Percentiles rank a stretch among this genome's conserved stretches.
Conservation (phyloP, 768 basidiomycete genomes). For the Rhizopogon vesiculosus region DNA sequence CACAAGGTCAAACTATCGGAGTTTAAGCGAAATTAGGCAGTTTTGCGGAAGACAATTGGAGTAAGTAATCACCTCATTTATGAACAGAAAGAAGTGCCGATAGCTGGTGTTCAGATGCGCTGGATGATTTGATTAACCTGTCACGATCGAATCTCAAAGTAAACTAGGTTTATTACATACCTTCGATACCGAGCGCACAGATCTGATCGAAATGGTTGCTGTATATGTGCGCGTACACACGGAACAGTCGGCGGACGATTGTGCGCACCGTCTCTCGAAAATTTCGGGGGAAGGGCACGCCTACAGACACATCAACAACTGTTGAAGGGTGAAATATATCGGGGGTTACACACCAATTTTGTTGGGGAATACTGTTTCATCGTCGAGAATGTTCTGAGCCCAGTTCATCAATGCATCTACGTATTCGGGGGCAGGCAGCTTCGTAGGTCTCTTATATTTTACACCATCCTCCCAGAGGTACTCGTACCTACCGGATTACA, state of each 20-base stretch:
- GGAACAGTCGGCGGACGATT: slow-evolving; percentile 88
- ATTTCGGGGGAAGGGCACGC: slow-evolving; percentile 84
- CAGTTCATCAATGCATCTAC: slow-evolving; percentile 99
- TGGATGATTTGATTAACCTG: slow-evolving; percentile 25
- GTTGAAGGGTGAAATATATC: background rate
- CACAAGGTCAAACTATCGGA: slow-evolving; percentile 78
- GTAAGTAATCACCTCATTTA: slow-evolving; percentile 74
- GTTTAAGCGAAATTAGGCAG: slow-evolving; percentile 2
- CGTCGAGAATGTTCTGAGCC: slow-evolving; percentile 90
- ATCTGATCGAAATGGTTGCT: slow-evolving; percentile 99
- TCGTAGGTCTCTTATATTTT: slow-evolving; percentile 86
- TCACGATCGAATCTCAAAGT: background rate
- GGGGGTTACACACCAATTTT: slow-evolving; percentile 66
- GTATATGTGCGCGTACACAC: slow-evolving; percentile 98
- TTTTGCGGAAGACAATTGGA: background rate
- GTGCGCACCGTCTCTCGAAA: slow-evolving; percentile 90
- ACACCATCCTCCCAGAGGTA: slow-evolving; percentile 93
- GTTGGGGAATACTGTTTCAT: slow-evolving; percentile 89
- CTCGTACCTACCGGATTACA: slow-evolving; percentile 60
- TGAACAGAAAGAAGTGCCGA: slow-evolving; percentile 95
- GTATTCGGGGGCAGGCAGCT: slow-evolving; percentile 92
- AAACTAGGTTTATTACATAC: slow-evolving; percentile 35
- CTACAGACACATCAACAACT: slow-evolving; percentile 34
- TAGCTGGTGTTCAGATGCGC: slow-evolving; percentile 99
- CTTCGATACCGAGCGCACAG: slow-evolving; percentile 97